These are phyloP conservation scores for Heimioporus sp. DNA, from an alignment of 768 basidiomycete genomes.

Conservation along the genomic window DNA sequence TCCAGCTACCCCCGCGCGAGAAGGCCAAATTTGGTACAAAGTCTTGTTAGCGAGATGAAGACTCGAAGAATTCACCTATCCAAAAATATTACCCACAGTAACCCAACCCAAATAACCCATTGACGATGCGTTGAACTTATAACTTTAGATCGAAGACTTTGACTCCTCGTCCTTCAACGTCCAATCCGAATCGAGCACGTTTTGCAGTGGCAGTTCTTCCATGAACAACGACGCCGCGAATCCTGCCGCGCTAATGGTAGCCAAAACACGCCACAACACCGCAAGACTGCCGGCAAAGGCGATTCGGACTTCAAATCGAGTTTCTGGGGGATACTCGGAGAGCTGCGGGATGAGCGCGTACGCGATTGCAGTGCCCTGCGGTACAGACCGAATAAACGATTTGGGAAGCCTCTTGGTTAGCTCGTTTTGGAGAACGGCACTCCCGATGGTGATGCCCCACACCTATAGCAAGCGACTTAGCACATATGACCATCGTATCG, in stretches of 20 bases:
- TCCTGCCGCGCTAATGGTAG: slow-evolving; percentile 27
- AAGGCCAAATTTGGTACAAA: too few relatives aligned
- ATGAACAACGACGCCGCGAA: slow-evolving; percentile 7
- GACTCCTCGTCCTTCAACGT: neutral
- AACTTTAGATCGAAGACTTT: too few relatives aligned
- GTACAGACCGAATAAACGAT: slow-evolving; percentile 34
- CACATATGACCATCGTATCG: too few relatives aligned
- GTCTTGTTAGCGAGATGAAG: too few relatives aligned
- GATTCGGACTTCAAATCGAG: slow-evolving; percentile 34
- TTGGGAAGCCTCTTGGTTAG: slow-evolving; percentile 41
- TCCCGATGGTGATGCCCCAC: slow-evolving; percentile 50
- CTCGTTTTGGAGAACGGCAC: slow-evolving; percentile 49
- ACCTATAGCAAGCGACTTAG: slow-evolving; percentile 24
- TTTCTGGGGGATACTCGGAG: slow-evolving; percentile 28
- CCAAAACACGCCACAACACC: slow-evolving; percentile 42
- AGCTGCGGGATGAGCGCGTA: slow-evolving; percentile 48
- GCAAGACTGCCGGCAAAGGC: slow-evolving; percentile 42
- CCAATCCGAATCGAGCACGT: slow-evolving; percentile 6
- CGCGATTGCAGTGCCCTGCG: slow-evolving; percentile 39
- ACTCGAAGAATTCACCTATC: too few relatives aligned
- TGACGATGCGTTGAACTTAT: too few relatives aligned
- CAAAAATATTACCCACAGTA: too few relatives aligned
- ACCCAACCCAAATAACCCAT: too few relatives aligned
- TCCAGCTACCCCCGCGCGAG: too few relatives aligned
- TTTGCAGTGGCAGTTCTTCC: slow-evolving; percentile 1